Conservation (phyloP, 2,329 filamentous ascomycete species). For the Talaromyces sp. region DNA sequence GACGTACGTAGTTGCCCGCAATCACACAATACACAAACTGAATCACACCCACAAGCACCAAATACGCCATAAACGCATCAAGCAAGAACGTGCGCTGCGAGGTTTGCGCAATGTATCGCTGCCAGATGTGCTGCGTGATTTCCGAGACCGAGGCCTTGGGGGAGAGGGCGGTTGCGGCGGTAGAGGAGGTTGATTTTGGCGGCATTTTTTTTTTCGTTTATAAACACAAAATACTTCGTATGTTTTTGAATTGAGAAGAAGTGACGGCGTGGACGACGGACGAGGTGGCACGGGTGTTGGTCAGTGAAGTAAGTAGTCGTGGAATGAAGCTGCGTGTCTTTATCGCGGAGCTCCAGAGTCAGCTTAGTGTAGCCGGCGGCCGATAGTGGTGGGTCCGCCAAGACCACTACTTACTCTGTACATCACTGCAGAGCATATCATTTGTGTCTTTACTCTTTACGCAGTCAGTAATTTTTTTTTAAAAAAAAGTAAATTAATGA, state of each 20-base stretch:
- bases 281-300: background rate
- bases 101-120: slow-evolving; percentile 73
- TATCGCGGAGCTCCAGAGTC: background rate
- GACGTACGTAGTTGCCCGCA: slow-evolving; percentile 86
- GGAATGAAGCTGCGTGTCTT: slow-evolving; percentile 13
- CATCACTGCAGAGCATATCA: background rate
- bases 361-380: background rate
- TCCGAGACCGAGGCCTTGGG: slow-evolving; percentile 41
- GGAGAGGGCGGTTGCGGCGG: slow-evolving; percentile 30
- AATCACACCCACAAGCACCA: slow-evolving; percentile 76
- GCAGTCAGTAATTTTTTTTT: background rate
- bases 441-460: background rate
- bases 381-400: background rate
- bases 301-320: background rate
- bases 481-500: background rate
- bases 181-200: slow-evolving; percentile 21
- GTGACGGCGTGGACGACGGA: background rate
- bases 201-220: slow-evolving; percentile 15
- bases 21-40: slow-evolving; percentile 92
- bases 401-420: background rate
- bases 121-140: slow-evolving; percentile 65
- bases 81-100: slow-evolving; percentile 88
- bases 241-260: too few species aligned
- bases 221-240: too few species aligned
- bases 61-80: slow-evolving; percentile 83